These are phyloP conservation scores for Penicillium steckii DNA, from an alignment of 495 filamentous ascomycete genomes.

Conservation along the genomic window DNA sequence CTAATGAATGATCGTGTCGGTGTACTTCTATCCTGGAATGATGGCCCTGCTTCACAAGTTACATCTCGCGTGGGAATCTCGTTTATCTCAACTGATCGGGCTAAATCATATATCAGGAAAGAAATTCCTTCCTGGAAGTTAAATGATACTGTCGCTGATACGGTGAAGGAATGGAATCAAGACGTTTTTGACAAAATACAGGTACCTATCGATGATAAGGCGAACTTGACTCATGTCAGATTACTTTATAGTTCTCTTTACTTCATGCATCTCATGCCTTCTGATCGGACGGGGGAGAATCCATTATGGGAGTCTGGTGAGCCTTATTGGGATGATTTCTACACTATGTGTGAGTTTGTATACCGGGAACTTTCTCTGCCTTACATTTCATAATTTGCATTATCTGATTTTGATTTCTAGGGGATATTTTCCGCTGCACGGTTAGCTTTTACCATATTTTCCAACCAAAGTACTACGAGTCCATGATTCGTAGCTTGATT, in stretches of 20 bases:
- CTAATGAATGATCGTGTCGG: constrained; percentile 39
- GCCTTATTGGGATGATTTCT: constrained; percentile 67
- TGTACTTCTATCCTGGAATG: constrained; percentile 32
- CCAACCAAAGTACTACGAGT: constrained; percentile 59
- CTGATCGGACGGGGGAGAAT: constrained; percentile 74
- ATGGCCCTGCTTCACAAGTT: constrained; percentile 32
- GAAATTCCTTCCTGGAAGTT: constrained; percentile 57
- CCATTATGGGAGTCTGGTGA: constrained; percentile 64
- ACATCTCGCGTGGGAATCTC: constrained; percentile 64
- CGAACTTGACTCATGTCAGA: constrained; percentile 60
- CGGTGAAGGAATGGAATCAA: constrained; percentile 56
- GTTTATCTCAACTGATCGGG: constrained; percentile 25
- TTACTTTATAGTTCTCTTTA: constrained; percentile 70
- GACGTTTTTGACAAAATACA: constrained; percentile 63
- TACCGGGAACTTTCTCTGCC: neutral
- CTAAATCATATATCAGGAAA: constrained; percentile 49
- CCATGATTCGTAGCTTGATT: constrained; percentile 62
- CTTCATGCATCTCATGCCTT: constrained; percentile 65
- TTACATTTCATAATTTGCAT: neutral
- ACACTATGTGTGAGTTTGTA: constrained; percentile 32
- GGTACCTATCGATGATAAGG: constrained; percentile 48
- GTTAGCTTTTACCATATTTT: constrained; percentile 65
- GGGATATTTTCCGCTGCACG: constrained; percentile 32
- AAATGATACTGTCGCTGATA: constrained; percentile 47
- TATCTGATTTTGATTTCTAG: constrained; percentile 22